Evolutionary conservation across 2,329 filamentous ascomycete genomes (phyloP).

Genomic region (Fusarium heterosporum): DNA sequence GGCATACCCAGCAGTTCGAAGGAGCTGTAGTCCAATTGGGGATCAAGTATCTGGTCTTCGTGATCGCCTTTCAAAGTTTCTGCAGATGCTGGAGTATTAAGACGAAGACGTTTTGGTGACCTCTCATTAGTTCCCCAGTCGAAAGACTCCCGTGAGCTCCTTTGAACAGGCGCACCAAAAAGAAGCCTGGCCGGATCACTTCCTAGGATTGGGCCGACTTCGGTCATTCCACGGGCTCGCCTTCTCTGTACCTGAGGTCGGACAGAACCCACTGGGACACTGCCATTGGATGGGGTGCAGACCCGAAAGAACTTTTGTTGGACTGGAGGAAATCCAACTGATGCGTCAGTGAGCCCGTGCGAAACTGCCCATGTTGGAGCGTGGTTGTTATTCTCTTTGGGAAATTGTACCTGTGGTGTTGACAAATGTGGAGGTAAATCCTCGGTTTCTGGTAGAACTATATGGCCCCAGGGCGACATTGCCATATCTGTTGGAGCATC

Average conservation of each 20-base stretch:
- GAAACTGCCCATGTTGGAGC: slow-evolving; percentile 15
- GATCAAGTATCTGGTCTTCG: slow-evolving; percentile 53
- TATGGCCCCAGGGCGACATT: slow-evolving; percentile 2
- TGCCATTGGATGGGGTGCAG: slow-evolving; percentile 46
- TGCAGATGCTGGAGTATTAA: slow-evolving; percentile 51
- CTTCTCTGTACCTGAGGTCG: slow-evolving; percentile 32
- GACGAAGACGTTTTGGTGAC: slow-evolving; percentile 59
- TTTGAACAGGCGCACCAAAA: slow-evolving; percentile 17
- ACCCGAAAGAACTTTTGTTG: slow-evolving; percentile 57
- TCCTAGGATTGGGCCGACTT: slow-evolving; percentile 21
- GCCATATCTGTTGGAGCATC: background rate
- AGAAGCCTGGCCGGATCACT: slow-evolving; percentile 8
- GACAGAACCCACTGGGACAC: slow-evolving; percentile 27
- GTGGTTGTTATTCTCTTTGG: slow-evolving; percentile 57
- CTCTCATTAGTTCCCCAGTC: slow-evolving; percentile 47
- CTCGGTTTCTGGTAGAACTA: background rate
- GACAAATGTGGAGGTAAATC: slow-evolving; percentile 50
- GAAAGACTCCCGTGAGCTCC: slow-evolving; percentile 23
- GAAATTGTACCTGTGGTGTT: slow-evolving; percentile 56
- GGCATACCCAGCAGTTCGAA: slow-evolving; percentile 19
- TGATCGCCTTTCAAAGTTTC: slow-evolving; percentile 62
- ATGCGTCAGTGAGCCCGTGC: slow-evolving; percentile 30
- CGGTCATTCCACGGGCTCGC: slow-evolving; percentile 7
- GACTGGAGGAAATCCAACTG: slow-evolving; percentile 44
- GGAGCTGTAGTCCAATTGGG: slow-evolving; percentile 41